Evolutionary conservation across 176 grass and related monocot genomes (phyloP).

Genomic region (Oryza longistaminata): DNA sequence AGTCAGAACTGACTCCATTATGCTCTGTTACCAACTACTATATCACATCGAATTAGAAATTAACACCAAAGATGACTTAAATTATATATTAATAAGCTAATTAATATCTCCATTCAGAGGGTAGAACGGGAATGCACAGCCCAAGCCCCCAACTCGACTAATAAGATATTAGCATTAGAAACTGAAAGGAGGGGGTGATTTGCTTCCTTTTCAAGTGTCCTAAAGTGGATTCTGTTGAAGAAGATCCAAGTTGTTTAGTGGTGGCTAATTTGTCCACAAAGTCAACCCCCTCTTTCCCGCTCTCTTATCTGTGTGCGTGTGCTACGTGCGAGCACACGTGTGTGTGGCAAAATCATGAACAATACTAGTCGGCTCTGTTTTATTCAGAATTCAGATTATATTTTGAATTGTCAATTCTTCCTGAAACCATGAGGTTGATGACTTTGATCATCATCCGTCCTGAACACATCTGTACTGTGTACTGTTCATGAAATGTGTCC

Average conservation of each 20-base stretch:
- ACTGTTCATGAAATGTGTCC: background rate
- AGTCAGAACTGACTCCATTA: background rate
- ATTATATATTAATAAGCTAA: background rate
- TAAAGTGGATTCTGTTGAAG: slow-evolving; percentile 46
- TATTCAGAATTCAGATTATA: background rate
- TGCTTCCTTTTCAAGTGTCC: slow-evolving; percentile 43
- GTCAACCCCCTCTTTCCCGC: slow-evolving; percentile 38
- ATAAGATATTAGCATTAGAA: slow-evolving; percentile 26
- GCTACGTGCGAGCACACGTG: slow-evolving; percentile 8
- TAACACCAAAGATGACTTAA: background rate
- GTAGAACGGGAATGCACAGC: background rate
- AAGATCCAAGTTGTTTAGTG: slow-evolving; percentile 33
- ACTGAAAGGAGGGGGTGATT: background rate
- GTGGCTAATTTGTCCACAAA: slow-evolving; percentile 21
- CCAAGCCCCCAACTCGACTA: background rate
- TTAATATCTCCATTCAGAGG: background rate
- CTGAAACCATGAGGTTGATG: background rate
- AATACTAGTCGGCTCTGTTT: background rate
- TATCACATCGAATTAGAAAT: background rate
- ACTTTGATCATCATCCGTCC: background rate
- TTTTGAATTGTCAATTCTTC: background rate
- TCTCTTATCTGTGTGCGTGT: slow-evolving; percentile 1
- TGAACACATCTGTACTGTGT: background rate
- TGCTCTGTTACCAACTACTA: background rate
- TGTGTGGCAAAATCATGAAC: background rate